Percentiles rank a stretch among this genome's conserved stretches.
These are phyloP conservation scores for Epichloe sp. DNA, from an alignment of 2,329 filamentous ascomycete species.

Conservation along the genomic window DNA sequence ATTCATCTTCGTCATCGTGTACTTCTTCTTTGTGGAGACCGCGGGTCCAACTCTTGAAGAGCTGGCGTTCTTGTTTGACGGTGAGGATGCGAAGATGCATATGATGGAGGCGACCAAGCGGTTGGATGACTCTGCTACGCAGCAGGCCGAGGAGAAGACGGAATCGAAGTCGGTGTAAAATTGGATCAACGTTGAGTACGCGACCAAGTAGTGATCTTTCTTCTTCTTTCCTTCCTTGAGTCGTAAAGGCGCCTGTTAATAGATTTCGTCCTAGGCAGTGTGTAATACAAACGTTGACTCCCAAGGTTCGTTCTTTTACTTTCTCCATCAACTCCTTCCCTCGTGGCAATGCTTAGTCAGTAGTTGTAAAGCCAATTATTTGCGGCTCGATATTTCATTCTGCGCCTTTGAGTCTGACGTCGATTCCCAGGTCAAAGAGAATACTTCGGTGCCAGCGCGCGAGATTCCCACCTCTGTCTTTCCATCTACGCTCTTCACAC, in stretches of 20 bases:
- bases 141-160: conserved; percentile 2
- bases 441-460: conserved; percentile 26
- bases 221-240: not conserved
- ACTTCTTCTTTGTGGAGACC: conserved; percentile 28
- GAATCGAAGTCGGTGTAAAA: conserved; percentile 3
- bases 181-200: too few relatives aligned
- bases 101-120: conserved; percentile 12
- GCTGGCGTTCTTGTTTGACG: conserved; percentile 20
- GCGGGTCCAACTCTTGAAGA: conserved; percentile 24
- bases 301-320: too few relatives aligned
- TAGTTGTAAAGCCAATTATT: too few relatives aligned
- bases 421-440: conserved; percentile 25
- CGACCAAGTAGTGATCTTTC: not conserved
- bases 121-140: conserved; percentile 3
- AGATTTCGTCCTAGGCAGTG: too few relatives aligned
- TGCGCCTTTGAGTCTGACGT: not conserved
- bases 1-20: conserved; percentile 23
- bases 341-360: too few relatives aligned
- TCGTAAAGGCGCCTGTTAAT: not conserved
- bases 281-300: too few relatives aligned
- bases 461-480: conserved; percentile 31
- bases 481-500: conserved; percentile 25
- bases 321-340: too few relatives aligned
- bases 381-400: not conserved
- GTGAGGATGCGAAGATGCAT: conserved; percentile 13